Evolutionary conservation across 2,329 filamentous ascomycete genomes (phyloP).

Genomic region (Xylaria sp.): DNA sequence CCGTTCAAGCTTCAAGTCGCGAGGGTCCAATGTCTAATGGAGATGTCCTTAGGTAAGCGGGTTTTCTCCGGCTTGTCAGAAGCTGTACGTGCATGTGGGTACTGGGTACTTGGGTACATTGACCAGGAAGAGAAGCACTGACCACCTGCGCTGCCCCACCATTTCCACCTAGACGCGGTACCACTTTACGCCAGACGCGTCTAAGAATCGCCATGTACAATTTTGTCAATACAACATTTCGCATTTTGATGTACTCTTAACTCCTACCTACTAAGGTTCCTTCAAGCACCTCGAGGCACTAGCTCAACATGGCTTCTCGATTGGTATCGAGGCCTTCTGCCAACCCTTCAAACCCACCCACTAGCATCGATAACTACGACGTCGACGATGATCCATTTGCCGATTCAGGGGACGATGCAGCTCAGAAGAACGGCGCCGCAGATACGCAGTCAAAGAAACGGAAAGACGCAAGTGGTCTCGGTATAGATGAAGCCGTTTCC

Average conservation of each 20-base stretch:
- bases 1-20: slow-evolving; percentile 44
- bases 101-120: not conserved
- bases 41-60: slow-evolving; percentile 48
- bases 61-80: slow-evolving; percentile 29
- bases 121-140: slow-evolving; percentile 20
- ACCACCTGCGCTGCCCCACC: slow-evolving; percentile 31
- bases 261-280: not conserved
- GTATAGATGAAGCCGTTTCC: slow-evolving; percentile 88
- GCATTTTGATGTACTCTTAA: not conserved
- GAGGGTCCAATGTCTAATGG: slow-evolving; percentile 20
- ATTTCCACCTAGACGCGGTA: slow-evolving; percentile 32
- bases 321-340: slow-evolving; percentile 35
- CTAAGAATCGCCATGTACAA: not conserved
- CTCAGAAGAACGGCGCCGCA: slow-evolving; percentile 44
- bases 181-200: slow-evolving; percentile 17
- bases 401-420: slow-evolving; percentile 53
- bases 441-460: slow-evolving; percentile 57
- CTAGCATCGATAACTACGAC: slow-evolving; percentile 82
- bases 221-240: not conserved
- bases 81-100: not conserved
- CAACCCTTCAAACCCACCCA: slow-evolving; percentile 57
- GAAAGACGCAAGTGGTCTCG: slow-evolving; percentile 67
- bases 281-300: not conserved
- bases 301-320: slow-evolving; percentile 47
- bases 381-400: slow-evolving; percentile 62